Evolutionary conservation across 2,329 filamentous ascomycete genomes (phyloP).

Genomic region (Fusarium tricinctum): DNA sequence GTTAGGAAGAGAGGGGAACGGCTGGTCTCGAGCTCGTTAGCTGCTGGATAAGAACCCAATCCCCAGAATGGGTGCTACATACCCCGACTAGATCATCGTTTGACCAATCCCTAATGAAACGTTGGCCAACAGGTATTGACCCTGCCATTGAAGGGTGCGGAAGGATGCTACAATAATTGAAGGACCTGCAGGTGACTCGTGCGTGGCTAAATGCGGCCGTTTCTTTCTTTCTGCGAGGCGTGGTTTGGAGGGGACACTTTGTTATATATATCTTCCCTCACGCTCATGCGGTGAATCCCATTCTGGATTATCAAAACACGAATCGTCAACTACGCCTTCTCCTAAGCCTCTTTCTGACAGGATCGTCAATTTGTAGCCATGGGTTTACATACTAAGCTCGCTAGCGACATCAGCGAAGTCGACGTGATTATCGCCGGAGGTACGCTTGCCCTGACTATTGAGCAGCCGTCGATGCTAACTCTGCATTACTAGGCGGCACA

Average conservation of each 20-base stretch:
- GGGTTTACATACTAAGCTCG: conserved; percentile 42
- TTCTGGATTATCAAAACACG: background rate
- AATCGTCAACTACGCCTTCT: background rate
- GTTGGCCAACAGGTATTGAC: background rate
- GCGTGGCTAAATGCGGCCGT: background rate
- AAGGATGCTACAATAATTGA: background rate
- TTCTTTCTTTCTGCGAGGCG: no score
- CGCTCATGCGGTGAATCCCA: background rate
- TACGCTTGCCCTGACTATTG: background rate
- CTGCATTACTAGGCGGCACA: conserved; percentile 48
- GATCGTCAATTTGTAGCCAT: conserved; percentile 24
- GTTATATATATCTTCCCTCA: conserved; percentile 29
- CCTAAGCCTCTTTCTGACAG: background rate
- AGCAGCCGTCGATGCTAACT: background rate
- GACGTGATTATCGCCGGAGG: conserved; percentile 45
- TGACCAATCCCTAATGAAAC: conserved; percentile 22
- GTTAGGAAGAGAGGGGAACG: conserved; percentile 19
- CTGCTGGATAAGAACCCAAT: background rate
- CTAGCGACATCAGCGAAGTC: conserved; percentile 39
- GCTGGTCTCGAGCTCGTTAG: background rate
- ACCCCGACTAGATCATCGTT: conserved; percentile 15
- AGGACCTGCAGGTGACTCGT: conserved; percentile 4
- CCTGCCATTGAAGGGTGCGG: conserved; percentile 1
- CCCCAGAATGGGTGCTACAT: conserved; percentile 14
- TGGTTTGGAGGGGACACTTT: background rate